Evolutionary conservation across 176 grass and related monocot genomes (phyloP).

Genomic region (Zizania latifolia): DNA sequence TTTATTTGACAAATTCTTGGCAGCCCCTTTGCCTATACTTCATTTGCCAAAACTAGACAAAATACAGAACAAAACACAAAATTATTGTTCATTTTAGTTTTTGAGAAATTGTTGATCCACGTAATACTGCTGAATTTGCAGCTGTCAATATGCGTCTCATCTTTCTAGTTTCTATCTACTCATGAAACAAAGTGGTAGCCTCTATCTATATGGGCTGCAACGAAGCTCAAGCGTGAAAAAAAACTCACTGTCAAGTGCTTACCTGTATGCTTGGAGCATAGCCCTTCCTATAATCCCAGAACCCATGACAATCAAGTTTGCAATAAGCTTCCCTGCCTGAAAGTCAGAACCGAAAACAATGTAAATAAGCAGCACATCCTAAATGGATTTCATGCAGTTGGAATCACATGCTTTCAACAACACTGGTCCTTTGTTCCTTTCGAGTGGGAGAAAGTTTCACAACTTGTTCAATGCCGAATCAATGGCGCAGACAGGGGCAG

Average conservation of each 20-base stretch:
- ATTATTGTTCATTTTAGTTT: neutral
- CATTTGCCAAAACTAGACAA: neutral
- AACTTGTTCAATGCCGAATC: neutral
- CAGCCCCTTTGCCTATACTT: neutral
- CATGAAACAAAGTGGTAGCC: too few species aligned
- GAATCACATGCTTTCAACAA: neutral
- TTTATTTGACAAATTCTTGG: neutral
- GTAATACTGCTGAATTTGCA: neutral
- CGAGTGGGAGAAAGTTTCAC: neutral
- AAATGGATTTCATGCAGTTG: neutral
- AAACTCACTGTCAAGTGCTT: slow-evolving; percentile 88
- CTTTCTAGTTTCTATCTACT: too few species aligned
- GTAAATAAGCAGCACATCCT: neutral
- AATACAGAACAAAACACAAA: neutral
- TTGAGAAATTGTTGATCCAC: neutral
- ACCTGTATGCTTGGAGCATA: slow-evolving; percentile 82
- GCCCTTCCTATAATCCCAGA: slow-evolving; percentile 83
- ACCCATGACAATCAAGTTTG: slow-evolving; percentile 88
- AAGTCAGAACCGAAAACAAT: slow-evolving; percentile 17
- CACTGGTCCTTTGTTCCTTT: neutral
- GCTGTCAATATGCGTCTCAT: neutral
- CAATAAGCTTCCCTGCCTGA: slow-evolving; percentile 79
- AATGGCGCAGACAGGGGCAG: neutral
- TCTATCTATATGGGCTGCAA: too few species aligned
- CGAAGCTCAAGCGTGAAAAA: neutral